Evolutionary conservation across 2,329 filamentous ascomycete species (phyloP).

Genomic region (Colletotrichum eremochloae): DNA sequence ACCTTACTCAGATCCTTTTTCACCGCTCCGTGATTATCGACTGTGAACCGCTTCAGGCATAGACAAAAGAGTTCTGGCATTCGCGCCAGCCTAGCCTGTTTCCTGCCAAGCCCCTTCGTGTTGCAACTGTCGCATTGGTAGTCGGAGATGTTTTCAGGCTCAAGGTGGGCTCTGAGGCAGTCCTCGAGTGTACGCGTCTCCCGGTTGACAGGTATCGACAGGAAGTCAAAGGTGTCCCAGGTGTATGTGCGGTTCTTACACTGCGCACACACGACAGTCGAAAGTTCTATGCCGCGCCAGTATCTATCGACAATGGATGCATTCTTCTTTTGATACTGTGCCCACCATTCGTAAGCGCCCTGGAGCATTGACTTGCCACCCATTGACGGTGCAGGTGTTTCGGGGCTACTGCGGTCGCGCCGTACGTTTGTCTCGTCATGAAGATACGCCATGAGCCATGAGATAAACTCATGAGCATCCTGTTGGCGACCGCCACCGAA

Average conservation of each 20-base stretch:
- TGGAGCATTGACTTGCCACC: slow-evolving; percentile 55
- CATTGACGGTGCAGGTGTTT: slow-evolving; percentile 48
- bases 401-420: slow-evolving; percentile 48
- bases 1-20: slow-evolving; percentile 79
- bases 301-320: slow-evolving; percentile 83
- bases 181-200: slow-evolving; percentile 62
- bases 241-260: slow-evolving; percentile 65
- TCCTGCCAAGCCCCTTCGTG: slow-evolving; percentile 74
- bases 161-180: slow-evolving; percentile 78
- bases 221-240: slow-evolving; percentile 67
- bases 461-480: slow-evolving; percentile 91
- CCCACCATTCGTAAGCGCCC: slow-evolving; percentile 82
- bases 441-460: slow-evolving; percentile 83
- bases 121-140: slow-evolving; percentile 84
- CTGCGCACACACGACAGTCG: slow-evolving; percentile 76
- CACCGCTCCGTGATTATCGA: slow-evolving; percentile 47
- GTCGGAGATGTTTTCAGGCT: slow-evolving; percentile 75
- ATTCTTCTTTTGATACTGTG: slow-evolving; percentile 76
- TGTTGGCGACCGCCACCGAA: slow-evolving; percentile 86
- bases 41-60: slow-evolving; percentile 73
- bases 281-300: slow-evolving; percentile 82
- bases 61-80: slow-evolving; percentile 85
- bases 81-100: slow-evolving; percentile 80
- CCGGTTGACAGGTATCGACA: slow-evolving; percentile 58
- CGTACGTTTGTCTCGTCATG: slow-evolving; percentile 85